Evolutionary conservation across 1,139 yeast species (phyloP).

Genomic region (Saccharomycopsis phalli): DNA sequence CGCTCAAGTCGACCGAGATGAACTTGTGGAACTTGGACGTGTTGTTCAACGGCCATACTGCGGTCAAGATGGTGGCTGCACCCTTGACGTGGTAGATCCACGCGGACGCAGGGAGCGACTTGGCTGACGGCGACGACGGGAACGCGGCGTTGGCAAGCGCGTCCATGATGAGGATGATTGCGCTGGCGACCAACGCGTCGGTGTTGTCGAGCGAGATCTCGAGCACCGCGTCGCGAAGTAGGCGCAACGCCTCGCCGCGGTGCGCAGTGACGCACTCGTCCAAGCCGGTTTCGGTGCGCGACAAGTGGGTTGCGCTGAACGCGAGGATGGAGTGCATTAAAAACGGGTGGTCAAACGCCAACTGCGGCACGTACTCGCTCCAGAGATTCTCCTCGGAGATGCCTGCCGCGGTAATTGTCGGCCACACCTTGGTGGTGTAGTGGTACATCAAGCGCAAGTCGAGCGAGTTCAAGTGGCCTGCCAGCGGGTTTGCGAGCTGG

Average conservation of each 20-base stretch:
- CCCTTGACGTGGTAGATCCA: constrained; percentile 98
- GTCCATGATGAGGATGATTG: constrained; percentile 82
- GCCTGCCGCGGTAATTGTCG: constrained; percentile 84
- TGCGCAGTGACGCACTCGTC: constrained; percentile 83
- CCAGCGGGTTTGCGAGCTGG: background rate
- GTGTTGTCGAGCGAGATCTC: constrained; percentile 78
- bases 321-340: constrained; percentile 88
- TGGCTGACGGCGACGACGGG: constrained; percentile 49
- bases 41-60: constrained; percentile 89
- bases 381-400: constrained; percentile 81
- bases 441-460: constrained; percentile 81
- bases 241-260: constrained; percentile 74
- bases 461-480: constrained; percentile 49
- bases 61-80: constrained; percentile 88
- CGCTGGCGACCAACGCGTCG: constrained; percentile 89
- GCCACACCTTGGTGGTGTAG: constrained; percentile 76
- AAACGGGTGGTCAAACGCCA: constrained; percentile 83
- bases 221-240: constrained; percentile 76
- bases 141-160: constrained; percentile 87
- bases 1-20: constrained; percentile 67
- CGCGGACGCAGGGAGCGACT: constrained; percentile 80
- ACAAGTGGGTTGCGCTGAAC: constrained; percentile 83
- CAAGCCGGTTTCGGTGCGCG: constrained; percentile 65
- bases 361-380: constrained; percentile 78
- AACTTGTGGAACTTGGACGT: constrained; percentile 64